phyloP scores from a whole-genome alignment of 1,139 yeast genomes.

The Saccharomycopsis hybrid region DNA sequence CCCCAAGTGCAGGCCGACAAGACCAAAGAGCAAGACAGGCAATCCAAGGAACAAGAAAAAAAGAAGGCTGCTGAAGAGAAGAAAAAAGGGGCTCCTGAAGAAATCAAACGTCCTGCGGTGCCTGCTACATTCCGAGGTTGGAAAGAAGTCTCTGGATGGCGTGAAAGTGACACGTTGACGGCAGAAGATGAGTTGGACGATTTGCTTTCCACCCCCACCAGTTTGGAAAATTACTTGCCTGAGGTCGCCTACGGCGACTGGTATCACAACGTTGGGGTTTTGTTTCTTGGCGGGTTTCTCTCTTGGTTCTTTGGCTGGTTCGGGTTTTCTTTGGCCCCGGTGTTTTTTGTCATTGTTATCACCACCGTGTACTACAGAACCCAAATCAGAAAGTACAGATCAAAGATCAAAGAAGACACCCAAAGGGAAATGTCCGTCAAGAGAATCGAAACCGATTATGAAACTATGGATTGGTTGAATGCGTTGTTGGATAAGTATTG shows the following conservation, averaged over 20 bases:
- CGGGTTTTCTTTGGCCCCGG: slow-evolving; percentile 71
- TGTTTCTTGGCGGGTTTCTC: slow-evolving; percentile 56
- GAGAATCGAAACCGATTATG: slow-evolving; percentile 80
- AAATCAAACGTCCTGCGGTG: slow-evolving; percentile 44
- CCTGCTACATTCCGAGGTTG: slow-evolving; percentile 79
- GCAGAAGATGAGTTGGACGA: slow-evolving; percentile 66
- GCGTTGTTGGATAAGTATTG: slow-evolving; percentile 84
- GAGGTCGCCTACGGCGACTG: slow-evolving; percentile 82
- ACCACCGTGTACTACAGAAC: slow-evolving; percentile 71
- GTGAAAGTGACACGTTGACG: slow-evolving; percentile 56
- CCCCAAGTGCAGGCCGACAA: too few relatives aligned
- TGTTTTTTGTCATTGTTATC: slow-evolving; percentile 59
- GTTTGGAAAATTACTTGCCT: slow-evolving; percentile 67
- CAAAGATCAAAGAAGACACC: slow-evolving; percentile 65
- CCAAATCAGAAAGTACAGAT: slow-evolving; percentile 73
- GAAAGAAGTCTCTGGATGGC: slow-evolving; percentile 92
- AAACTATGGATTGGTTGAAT: slow-evolving; percentile 93
- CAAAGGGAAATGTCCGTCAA: slow-evolving; percentile 80
- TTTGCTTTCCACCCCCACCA: slow-evolving; percentile 58
- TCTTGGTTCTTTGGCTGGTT: slow-evolving; percentile 80
- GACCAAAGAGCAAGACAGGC: too few relatives aligned
- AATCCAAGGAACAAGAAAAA: neutral
- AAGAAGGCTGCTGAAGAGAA: neutral
- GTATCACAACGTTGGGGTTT: slow-evolving; percentile 79
- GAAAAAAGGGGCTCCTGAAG: slow-evolving; percentile 21